Evolutionary conservation across 2,329 filamentous ascomycete species (phyloP).

Genomic region (Penicillium vulpinum): DNA sequence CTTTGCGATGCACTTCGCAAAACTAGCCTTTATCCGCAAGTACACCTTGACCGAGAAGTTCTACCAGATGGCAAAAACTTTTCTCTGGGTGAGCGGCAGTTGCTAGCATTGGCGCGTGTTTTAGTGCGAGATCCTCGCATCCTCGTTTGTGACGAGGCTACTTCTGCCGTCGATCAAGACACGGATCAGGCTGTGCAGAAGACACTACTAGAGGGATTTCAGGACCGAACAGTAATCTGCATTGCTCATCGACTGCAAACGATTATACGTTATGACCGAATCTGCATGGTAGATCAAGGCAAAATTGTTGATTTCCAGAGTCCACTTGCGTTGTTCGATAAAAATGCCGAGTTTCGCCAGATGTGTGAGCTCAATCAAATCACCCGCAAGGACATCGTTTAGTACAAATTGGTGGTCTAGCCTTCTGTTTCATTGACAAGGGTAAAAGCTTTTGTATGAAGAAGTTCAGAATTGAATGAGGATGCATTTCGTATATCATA

Average conservation of each 20-base stretch:
- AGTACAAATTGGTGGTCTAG: not conserved
- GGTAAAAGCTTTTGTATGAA: not conserved
- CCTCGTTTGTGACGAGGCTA: not conserved
- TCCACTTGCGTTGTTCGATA: not conserved
- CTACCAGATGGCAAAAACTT: not conserved
- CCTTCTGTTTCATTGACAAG: not conserved
- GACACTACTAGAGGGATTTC: not conserved
- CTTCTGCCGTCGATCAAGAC: not conserved
- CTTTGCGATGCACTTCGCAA: not conserved
- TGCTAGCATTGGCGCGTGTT: not conserved
- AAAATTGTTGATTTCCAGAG: not conserved
- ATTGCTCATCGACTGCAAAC: not conserved
- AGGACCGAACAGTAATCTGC: not conserved
- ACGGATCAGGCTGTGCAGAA: not conserved
- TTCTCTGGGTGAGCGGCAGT: not conserved
- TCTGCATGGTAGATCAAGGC: not conserved
- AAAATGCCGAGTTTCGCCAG: not conserved
- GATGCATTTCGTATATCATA: constrained; percentile 4
- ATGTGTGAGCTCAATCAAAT: not conserved
- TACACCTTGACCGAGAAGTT: not conserved
- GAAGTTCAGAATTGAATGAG: not conserved
- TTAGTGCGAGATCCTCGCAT: not conserved
- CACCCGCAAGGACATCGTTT: not conserved
- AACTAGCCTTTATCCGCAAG: not conserved
- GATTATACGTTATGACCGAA: not conserved